Evolutionary conservation across 495 filamentous ascomycete genomes (phyloP).

Genomic region (Aspergillus homomorphus): DNA sequence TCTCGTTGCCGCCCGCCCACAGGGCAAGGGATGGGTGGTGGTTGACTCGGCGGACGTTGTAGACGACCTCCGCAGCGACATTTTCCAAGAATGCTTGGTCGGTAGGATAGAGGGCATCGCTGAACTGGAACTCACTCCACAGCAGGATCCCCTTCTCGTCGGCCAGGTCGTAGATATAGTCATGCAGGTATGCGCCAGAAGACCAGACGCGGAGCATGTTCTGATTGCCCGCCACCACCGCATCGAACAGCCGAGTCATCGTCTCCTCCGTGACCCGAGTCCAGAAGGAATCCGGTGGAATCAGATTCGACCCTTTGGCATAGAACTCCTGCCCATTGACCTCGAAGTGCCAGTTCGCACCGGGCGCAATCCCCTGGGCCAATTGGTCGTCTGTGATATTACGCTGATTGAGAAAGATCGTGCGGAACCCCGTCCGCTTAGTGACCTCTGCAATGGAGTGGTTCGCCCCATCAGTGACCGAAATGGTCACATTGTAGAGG

Average conservation of each 20-base stretch:
- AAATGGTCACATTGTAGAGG: slow-evolving; percentile 57
- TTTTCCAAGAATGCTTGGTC: slow-evolving; percentile 56
- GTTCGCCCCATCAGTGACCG: slow-evolving; percentile 35
- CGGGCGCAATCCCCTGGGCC: slow-evolving; percentile 56
- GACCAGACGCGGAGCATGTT: slow-evolving; percentile 72
- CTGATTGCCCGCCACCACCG: slow-evolving; percentile 57
- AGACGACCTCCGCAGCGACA: slow-evolving; percentile 54
- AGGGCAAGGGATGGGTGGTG: slow-evolving; percentile 66
- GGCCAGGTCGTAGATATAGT: slow-evolving; percentile 67
- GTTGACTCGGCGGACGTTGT: slow-evolving; percentile 62
- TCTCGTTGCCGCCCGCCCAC: slow-evolving; percentile 67
- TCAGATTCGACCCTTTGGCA: slow-evolving; percentile 64
- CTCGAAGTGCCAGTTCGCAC: slow-evolving; percentile 68
- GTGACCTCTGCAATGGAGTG: slow-evolving; percentile 45
- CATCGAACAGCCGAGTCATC: slow-evolving; percentile 55
- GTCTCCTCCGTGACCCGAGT: slow-evolving; percentile 54
- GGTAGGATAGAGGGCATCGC: slow-evolving; percentile 61
- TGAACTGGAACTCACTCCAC: slow-evolving; percentile 69
- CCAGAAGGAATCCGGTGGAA: slow-evolving; percentile 67
- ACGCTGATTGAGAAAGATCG: slow-evolving; percentile 61
- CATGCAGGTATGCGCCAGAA: slow-evolving; percentile 60
- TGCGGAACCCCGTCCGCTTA: slow-evolving; percentile 63
- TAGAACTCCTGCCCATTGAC: slow-evolving; percentile 68
- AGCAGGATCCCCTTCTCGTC: slow-evolving; percentile 64
- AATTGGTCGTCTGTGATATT: slow-evolving; percentile 58